A percentile compares a stretch with the other conserved stretches of the same genome.
Conservation (phyloP, 2,329 filamentous ascomycete species). For the Raffaelea ambrosiae region DNA sequence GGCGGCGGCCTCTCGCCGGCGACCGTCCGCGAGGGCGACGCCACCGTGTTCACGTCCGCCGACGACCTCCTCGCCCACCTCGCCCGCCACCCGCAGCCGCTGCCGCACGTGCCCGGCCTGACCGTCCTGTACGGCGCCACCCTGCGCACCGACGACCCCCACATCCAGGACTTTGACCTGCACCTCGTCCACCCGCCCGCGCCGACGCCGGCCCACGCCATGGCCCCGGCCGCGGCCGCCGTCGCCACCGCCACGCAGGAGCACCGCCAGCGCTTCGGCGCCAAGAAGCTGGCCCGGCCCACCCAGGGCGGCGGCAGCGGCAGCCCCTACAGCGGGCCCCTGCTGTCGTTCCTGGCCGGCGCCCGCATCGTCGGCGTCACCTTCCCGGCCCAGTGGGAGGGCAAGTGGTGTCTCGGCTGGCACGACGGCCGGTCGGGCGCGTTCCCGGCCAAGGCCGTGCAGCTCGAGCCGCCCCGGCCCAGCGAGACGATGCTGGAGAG, state of each 20-base stretch:
- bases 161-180: constrained; percentile 25
- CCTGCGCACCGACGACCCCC: constrained; percentile 6
- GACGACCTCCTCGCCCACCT: constrained; percentile 30
- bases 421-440: constrained; percentile 44
- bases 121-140: constrained; percentile 26
- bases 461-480: constrained; percentile 36
- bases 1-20: constrained; percentile 16
- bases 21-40: constrained; percentile 29
- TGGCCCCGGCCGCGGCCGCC: constrained; percentile 19
- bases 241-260: constrained; percentile 24
- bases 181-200: constrained; percentile 24
- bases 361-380: constrained; percentile 41
- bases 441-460: constrained; percentile 39
- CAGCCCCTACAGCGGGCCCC: constrained; percentile 18
- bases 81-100: constrained; percentile 29
- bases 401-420: constrained; percentile 50
- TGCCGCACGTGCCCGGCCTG: constrained; percentile 27
- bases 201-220: constrained; percentile 20
- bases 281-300: constrained; percentile 23
- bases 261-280: constrained; percentile 26
- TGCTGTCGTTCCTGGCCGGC: constrained; percentile 34
- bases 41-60: constrained; percentile 29
- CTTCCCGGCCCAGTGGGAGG: constrained; percentile 41
- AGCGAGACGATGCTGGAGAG: constrained; percentile 37
- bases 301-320: constrained; percentile 10